Evolutionary conservation across 192 early-diverging fungal species (phyloP), one percentile per base, ranked within the genome.

Genomic region (Allomyces javanicus): DNA sequence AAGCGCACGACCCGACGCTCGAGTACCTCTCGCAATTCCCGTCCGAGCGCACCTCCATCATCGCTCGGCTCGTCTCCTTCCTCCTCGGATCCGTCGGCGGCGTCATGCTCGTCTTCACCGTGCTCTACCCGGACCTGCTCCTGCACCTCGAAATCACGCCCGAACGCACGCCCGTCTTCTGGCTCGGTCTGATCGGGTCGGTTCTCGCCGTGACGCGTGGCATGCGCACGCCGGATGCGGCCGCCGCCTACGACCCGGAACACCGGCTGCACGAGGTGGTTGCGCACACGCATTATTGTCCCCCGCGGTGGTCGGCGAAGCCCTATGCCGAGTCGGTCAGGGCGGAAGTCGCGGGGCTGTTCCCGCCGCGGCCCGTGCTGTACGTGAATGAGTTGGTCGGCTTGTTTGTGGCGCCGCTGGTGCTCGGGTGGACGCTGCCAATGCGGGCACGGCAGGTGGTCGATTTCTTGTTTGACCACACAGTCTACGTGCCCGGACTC

Each of bases 401-500:
- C 67, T 78, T 96, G 10, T 45, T 91, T 4, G 79, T 91, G 40
- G 87, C 88, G 9, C 97, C 97, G 0, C 72, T 91, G 61, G 79
- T 96, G 12, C 80, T 99, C 45, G 86, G 85, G 68, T 67, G 83
- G 12, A 88, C 88, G 21, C 74, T 96, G 24, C 87, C 93, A 0
- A 74, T 67, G 24, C 85, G 86, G 71, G 83, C 85, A 24, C 89
- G 85, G 22, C 69, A 78, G 25, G 84, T 99, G 26, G 72, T 99
- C 9, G 93, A 96, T 68, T 98, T 99, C 69, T 94, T 99, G 73
- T 79, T 89, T 33, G 91, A 94, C 69, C 96, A 89, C 68, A 93
- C 96, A 0, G 89, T 94, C 2, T 89, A 94, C 72, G 87, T 91
- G 21, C 89, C 93, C 58, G 85, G 86, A 0, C 72, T 96, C 7